A percentile compares a stretch with the other conserved stretches of the same genome.
These are phyloP conservation scores for Yamadazyma diospyri DNA, from an alignment of 1,139 yeast species.

Conservation along the genomic window DNA sequence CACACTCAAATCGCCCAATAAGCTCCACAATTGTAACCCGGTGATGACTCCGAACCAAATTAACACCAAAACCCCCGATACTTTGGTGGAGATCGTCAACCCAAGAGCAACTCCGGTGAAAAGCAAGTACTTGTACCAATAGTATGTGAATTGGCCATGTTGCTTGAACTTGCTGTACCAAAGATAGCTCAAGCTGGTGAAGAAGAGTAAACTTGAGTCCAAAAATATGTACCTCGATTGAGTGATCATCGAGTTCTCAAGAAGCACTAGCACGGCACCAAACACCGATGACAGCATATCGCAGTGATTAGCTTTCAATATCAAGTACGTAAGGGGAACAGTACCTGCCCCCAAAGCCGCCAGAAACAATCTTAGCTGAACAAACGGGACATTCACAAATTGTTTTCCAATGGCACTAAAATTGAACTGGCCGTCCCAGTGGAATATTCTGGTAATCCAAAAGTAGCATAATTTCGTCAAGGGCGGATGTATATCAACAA, in stretches of 20 bases:
- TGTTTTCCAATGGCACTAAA: conserved; percentile 31
- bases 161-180: conserved; percentile 42
- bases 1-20: conserved; percentile 54
- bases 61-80: conserved; percentile 52
- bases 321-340: conserved; percentile 44
- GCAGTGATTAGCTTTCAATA: conserved; percentile 47
- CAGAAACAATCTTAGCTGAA: conserved; percentile 32
- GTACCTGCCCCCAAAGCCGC: conserved; percentile 41
- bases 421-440: conserved; percentile 45
- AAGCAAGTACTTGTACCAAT: conserved; percentile 45
- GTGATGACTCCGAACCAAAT: conserved; percentile 48
- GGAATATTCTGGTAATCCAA: conserved; percentile 34
- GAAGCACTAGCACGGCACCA: conserved; percentile 41
- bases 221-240: conserved; percentile 49
- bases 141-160: conserved; percentile 28
- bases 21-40: conserved; percentile 48
- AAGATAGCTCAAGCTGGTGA: conserved; percentile 40
- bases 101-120: conserved; percentile 54
- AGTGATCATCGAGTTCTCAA: conserved; percentile 54
- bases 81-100: conserved; percentile 46
- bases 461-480: conserved; percentile 48
- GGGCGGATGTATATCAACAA: conserved; percentile 64
- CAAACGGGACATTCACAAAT: conserved; percentile 30
- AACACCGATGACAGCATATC: conserved; percentile 39
- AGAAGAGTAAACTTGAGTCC: conserved; percentile 50